Evolutionary conservation across 2,329 filamentous ascomycete species (phyloP).

Genomic region (Dactylella cylindrospora): DNA sequence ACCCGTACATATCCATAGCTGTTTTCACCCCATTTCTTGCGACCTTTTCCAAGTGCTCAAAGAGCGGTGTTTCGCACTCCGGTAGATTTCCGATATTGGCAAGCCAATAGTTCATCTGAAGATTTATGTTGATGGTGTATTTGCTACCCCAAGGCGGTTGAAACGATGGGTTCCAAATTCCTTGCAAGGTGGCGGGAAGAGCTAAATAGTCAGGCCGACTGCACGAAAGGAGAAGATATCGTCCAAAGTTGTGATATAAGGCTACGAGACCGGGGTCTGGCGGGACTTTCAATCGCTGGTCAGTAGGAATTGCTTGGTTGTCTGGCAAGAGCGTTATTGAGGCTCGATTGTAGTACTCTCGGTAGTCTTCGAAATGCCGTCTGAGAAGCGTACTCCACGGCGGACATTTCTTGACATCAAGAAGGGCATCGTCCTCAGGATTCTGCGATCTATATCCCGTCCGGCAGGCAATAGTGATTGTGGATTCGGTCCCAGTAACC

Average conservation of each 20-base stretch:
- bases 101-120: conserved; percentile 60
- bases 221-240: conserved; percentile 53
- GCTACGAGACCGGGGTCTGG: conserved; percentile 46
- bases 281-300: conserved; percentile 47
- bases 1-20: conserved; percentile 52
- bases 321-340: conserved; percentile 49
- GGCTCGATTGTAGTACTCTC: conserved; percentile 50
- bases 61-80: conserved; percentile 54
- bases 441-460: conserved; percentile 53
- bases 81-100: conserved; percentile 50
- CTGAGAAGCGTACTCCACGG: conserved; percentile 47
- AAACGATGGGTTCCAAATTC: conserved; percentile 55
- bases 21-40: conserved; percentile 50
- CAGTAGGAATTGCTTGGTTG: conserved; percentile 14
- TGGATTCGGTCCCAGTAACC: conserved; percentile 51
- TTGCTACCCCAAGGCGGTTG: conserved; percentile 56
- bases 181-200: conserved; percentile 56
- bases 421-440: conserved; percentile 48
- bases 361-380: conserved; percentile 50
- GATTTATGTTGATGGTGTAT: conserved; percentile 59
- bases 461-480: conserved; percentile 53
- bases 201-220: conserved; percentile 48
- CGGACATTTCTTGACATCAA: conserved; percentile 45
- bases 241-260: conserved; percentile 53
- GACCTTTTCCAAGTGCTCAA: conserved; percentile 53